Evolutionary conservation across 169 alveolate genomes (phyloP), one percentile per base, ranked within the genome.

Genomic region (Eimeria zaria): DNA sequence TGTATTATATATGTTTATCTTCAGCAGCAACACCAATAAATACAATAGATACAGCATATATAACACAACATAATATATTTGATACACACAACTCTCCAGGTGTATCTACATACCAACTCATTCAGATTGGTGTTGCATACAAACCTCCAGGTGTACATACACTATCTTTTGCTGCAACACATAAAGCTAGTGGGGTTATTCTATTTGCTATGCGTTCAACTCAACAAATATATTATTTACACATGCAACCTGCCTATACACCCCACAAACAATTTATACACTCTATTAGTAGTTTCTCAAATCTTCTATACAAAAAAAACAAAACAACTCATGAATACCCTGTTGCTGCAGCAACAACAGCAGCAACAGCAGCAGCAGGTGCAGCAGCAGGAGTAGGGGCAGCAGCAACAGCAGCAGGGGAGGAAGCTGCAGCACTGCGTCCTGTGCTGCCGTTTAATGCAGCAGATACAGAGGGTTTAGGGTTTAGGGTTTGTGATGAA

Each of bases 401-500:
- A 14, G 46, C 81, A 30, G 48, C 87, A 46, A n/a, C 30, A 30
- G 14, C 41, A 67, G n/a, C 27, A 12, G 80, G 30, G 55, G 87
- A 33, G 36, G 87, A 76, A 36, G 36, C 41, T 8, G 90, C 90
- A 20, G 73, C 90, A 16, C 46, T 81, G 73, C 90, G 55, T 11
- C 73, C 71, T 6, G 90, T 81, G 18, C 53, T 39, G 36, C 90
- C 90, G 44, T 27, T 51, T 1, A 30, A 14, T 12, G 71, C 30
- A 27, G 30, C 46, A 18, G 87, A 76, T 22, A 60, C 9, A 18
- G 58, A 81, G 69, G 90, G 73, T 81, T 53, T 27, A 81, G 90
- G 90, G 90, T 81, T 81, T 39, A 81, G 90, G 90, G 73, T 51
- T 46, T 71, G 81, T 30, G 30, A 48, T 22, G 44, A 73, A 11